A percentile compares a stretch with the other conserved stretches of the same genome.
These are phyloP conservation scores for Yamadazyma insecticola DNA, from an alignment of 805 yeast genomes.

Conservation along the genomic window DNA sequence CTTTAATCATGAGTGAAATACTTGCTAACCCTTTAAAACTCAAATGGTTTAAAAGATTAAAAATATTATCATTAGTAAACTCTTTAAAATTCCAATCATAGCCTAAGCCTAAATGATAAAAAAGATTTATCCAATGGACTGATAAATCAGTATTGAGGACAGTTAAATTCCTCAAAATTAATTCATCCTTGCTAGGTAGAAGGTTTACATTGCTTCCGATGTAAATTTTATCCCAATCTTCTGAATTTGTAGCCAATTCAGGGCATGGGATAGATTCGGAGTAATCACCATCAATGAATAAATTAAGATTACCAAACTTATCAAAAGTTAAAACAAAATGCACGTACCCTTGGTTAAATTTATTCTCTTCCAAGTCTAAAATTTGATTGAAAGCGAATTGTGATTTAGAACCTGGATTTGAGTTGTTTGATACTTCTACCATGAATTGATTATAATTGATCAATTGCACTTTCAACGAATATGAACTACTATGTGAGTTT, in stretches of 20 bases:
- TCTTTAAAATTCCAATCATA: constrained; percentile 45
- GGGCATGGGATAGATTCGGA: constrained; percentile 40
- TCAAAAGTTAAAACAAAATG: constrained; percentile 37
- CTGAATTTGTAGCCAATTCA: constrained; percentile 20
- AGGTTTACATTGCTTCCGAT: constrained; percentile 18
- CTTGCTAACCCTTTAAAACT: constrained; percentile 30
- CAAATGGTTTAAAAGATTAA: constrained; percentile 37
- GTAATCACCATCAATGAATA: constrained; percentile 48
- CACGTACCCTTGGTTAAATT: constrained; percentile 20
- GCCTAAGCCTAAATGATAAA: constrained; percentile 43
- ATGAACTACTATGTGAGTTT: constrained; percentile 17
- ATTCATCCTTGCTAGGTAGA: constrained; percentile 16
- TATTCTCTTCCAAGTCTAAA: constrained; percentile 9
- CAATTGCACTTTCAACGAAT: constrained; percentile 24
- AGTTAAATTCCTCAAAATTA: constrained; percentile 33
- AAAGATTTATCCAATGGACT: constrained; percentile 48
- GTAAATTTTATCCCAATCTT: constrained; percentile 32
- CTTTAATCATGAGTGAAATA: constrained; percentile 30
- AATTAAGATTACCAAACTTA: constrained; percentile 31
- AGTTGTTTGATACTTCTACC: constrained; percentile 22
- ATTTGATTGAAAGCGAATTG: constrained; percentile 32
- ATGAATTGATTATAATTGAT: constrained; percentile 25
- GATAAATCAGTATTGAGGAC: constrained; percentile 34
- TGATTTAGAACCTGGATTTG: constrained; percentile 20
- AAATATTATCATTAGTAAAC: constrained; percentile 27